Conservation (phyloP, 441 rosid species). For the Mallotus repandus region DNA sequence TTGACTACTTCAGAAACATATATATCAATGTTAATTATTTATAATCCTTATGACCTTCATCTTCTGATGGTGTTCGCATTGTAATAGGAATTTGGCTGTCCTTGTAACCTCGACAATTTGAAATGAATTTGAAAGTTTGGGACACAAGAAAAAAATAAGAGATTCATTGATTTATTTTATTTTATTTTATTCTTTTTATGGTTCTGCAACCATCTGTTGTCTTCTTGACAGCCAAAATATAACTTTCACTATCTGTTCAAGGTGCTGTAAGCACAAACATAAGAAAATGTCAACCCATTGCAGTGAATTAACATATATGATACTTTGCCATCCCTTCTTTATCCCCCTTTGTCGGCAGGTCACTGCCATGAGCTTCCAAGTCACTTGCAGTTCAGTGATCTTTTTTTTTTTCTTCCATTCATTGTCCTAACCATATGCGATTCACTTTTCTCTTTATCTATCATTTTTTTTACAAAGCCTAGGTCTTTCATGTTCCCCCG, state of each 20-base stretch:
- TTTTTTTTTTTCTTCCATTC: too few relatives aligned
- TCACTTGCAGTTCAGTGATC: too few relatives aligned
- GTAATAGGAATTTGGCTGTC: not conserved
- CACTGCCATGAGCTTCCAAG: too few relatives aligned
- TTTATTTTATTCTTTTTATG: not conserved
- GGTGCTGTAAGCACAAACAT: too few relatives aligned
- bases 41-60: not conserved
- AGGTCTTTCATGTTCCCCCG: not conserved
- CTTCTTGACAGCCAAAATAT: not conserved
- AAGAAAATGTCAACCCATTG: too few relatives aligned
- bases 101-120: slow-evolving; percentile 23
- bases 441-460: too few relatives aligned
- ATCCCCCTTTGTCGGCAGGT: too few relatives aligned
- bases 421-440: too few relatives aligned
- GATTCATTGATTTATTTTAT: not conserved
- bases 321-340: too few relatives aligned
- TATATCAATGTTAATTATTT: slow-evolving; percentile 18
- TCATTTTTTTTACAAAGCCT: too few relatives aligned
- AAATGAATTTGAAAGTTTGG: slow-evolving; percentile 19
- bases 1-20: not conserved
- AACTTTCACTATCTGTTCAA: not conserved
- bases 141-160: not conserved
- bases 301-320: too few relatives aligned
- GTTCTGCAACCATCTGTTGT: not conserved
- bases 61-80: not conserved